These are phyloP conservation scores for Balakata baccata DNA, from an alignment of 345 rosid species.

Conservation along the genomic window DNA sequence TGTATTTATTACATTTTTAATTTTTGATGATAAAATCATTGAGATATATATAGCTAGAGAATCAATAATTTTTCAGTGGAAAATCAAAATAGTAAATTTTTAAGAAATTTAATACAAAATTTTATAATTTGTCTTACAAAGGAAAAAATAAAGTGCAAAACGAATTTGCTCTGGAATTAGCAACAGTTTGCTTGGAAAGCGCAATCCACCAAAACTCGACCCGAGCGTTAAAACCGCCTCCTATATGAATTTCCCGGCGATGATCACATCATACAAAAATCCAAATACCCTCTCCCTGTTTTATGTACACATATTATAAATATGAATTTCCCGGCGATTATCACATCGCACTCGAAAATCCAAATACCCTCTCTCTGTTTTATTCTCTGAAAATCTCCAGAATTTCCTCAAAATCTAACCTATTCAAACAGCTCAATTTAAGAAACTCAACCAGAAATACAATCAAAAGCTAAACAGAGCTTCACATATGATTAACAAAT, in stretches of 20 bases:
- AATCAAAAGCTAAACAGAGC: background rate
- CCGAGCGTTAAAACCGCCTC: slow-evolving; percentile 24
- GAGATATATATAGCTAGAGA: no score
- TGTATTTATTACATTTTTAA: no score
- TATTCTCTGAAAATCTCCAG: background rate
- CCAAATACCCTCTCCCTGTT: background rate
- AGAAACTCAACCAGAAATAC: background rate
- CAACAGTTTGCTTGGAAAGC: slow-evolving; percentile 15
- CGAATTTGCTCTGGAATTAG: background rate
- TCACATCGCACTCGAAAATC: background rate
- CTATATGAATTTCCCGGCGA: slow-evolving; percentile 22
- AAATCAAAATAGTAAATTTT: no score
- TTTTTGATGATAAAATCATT: no score
- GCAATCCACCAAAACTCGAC: slow-evolving; percentile 14
- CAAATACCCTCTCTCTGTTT: background rate
- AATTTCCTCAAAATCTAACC: slow-evolving; percentile 2
- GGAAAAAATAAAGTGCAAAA: background rate
- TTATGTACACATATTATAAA: background rate
- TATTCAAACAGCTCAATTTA: background rate
- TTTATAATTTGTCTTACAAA: no score
- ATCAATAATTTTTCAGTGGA: no score
- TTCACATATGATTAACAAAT: background rate
- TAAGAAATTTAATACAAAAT: no score
- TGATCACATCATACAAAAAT: background rate
- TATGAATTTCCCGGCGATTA: slow-evolving; percentile 22